Evolutionary conservation across 305 asterid genomes (phyloP), one percentile per base, ranked within the genome.

Genomic region (Fraxinus baroniana): DNA sequence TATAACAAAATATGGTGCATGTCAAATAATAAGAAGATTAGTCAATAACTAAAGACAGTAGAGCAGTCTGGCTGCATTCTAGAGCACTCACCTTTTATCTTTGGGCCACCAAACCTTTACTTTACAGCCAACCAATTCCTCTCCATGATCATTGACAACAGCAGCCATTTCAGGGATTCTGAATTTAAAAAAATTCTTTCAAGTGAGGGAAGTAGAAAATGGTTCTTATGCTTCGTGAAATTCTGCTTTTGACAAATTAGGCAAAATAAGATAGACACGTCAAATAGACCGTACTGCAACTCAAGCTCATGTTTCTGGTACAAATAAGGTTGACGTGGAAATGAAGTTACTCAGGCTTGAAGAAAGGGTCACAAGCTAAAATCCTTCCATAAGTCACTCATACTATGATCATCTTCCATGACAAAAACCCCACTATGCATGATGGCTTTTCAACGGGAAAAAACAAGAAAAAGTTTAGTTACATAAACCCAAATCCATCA

Each of bases 31-130:
- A 22, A 62, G 32, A 20, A 62, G 30, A 62, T 22, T 62, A 10
- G 12, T 62, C 70, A 20, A n/a, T 62, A 3, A 62, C 17, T 62
- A 20, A 22, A 22, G 30, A 62, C 13, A 62, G 13, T 13, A 68
- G 75, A 30, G 18, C 75, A 70, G 75, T 70, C 75, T n/a, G 10
- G 26, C 20, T n/a, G 44, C 37, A 79, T 72, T 24, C 39, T 36
- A 30, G 64, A 81, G 74, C 35, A 55, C 83, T 71, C 57, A 80
- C 86, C 72, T 86, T 76, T 60, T 77, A 78, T 36, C 81, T 62
- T 80, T 83, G 55, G 82, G 70, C 66, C 86, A 79, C 80, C 73
- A 83, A 77, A 86, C 76, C 55, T 83, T 83, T 72, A 86, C 81
- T 33, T 41, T 57, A 78, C 85, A 83, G 57, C 85, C 88, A 71